phyloP scores from a whole-genome alignment of 192 early-diverging fungal genomes.

The Obelidium mucronatum region DNA sequence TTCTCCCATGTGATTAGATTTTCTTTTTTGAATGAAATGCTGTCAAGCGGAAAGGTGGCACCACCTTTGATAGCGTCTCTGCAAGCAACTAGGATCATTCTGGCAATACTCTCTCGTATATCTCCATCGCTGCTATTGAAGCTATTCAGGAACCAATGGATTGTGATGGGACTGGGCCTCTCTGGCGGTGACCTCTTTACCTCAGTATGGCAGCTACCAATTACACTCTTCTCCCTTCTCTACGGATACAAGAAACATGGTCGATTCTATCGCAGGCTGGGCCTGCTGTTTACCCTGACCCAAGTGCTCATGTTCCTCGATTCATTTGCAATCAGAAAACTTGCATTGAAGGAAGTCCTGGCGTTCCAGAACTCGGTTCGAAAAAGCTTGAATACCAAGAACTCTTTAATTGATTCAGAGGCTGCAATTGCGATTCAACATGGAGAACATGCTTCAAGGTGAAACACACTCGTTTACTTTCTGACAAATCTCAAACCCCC shows the following conservation, averaged over 20 bases:
- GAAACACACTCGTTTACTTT: no score
- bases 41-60: neutral
- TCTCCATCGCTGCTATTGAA: neutral
- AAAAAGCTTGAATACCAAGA: no score
- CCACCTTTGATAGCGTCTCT: neutral
- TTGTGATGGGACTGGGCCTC: constrained; percentile 5
- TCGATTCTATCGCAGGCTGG: neutral
- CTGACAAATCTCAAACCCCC: no score
- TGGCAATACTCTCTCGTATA: neutral
- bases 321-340: neutral
- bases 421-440: no score
- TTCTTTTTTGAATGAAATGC: neutral
- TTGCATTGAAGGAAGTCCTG: neutral
- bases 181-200: constrained; percentile 2
- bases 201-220: neutral
- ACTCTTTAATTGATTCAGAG: no score
- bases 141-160: neutral
- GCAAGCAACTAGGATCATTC: neutral
- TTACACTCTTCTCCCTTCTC: neutral
- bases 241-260: neutral
- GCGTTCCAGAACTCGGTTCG: constrained; percentile 1
- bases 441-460: neutral
- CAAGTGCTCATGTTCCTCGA: neutral
- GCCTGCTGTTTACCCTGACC: neutral
- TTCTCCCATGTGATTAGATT: neutral